Percentiles rank a stretch among this genome's conserved stretches.
Evolutionary conservation across 2,329 filamentous ascomycete species (phyloP).

Genomic region (Parastagonospora avenae): DNA sequence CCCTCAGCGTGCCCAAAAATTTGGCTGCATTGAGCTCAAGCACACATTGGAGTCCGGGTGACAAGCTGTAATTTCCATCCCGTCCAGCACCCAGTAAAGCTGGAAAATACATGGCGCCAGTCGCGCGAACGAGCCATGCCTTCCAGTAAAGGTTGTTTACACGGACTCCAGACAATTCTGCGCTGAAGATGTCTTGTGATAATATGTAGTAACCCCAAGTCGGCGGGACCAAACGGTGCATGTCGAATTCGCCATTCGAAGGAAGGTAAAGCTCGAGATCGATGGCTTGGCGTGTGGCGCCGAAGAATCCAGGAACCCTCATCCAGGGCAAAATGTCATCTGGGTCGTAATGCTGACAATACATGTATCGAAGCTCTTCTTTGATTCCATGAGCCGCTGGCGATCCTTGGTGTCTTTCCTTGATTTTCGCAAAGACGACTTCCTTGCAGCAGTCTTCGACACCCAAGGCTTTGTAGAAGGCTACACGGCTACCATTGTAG

Average conservation of each 20-base stretch:
- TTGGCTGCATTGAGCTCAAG: conserved; percentile 1
- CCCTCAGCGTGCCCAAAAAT: conserved; percentile 16
- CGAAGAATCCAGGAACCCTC: too few relatives aligned
- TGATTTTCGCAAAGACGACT: conserved; percentile 12
- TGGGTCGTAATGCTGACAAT: conserved; percentile 3
- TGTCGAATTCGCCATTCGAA: conserved; percentile 15
- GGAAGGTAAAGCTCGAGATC: conserved; percentile 13
- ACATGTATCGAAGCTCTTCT: conserved; percentile 17
- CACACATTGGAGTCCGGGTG: conserved; percentile 5
- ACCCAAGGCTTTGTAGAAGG: conserved; percentile 16
- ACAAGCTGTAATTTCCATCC: conserved; percentile 1
- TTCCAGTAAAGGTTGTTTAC: conserved; percentile 9
- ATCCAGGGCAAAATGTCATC: conserved; percentile 6
- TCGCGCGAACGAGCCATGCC: conserved; percentile 13
- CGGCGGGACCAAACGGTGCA: conserved; percentile 14
- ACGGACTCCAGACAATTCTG: neutral
- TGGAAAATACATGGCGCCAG: conserved; percentile 14
- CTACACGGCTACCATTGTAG: conserved; percentile 3
- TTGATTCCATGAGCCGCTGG: neutral
- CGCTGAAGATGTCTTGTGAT: neutral
- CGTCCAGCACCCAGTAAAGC: neutral
- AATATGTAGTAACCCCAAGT: neutral
- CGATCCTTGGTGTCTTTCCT: neutral
- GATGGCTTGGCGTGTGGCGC: too few relatives aligned
- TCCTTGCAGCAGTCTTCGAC: conserved; percentile 19